Percentiles rank a stretch among this genome's conserved stretches.
These are phyloP conservation scores for Mycena galopus DNA, from an alignment of 768 basidiomycete genomes.

Conservation along the genomic window DNA sequence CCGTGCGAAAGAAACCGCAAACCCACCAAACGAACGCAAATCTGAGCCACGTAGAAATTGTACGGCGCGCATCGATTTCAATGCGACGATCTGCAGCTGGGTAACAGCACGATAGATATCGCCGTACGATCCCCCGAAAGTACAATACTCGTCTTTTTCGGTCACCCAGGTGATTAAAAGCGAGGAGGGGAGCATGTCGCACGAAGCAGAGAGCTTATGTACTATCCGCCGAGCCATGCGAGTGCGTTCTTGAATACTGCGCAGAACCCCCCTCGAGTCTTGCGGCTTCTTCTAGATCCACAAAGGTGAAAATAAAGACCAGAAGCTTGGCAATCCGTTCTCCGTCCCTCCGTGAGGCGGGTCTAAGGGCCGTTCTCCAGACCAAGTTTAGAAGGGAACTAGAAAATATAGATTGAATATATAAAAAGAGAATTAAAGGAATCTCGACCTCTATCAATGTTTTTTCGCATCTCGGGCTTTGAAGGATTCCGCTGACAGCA, in stretches of 20 bases:
- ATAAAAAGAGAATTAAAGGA: too few species aligned
- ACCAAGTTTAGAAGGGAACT: neutral
- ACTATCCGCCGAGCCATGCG: neutral
- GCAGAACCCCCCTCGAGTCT: neutral
- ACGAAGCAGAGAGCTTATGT: neutral
- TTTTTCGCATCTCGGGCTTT: too few species aligned
- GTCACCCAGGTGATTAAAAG: neutral
- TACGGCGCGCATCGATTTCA: neutral
- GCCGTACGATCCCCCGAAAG: neutral
- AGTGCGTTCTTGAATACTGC: neutral
- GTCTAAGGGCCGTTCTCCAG: neutral
- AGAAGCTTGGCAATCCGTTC: neutral
- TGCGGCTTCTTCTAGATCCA: neutral
- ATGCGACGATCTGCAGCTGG: neutral
- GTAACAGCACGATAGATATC: too few species aligned
- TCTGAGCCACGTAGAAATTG: neutral
- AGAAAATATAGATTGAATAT: too few species aligned
- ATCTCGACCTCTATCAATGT: too few species aligned
- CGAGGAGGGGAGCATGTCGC: neutral
- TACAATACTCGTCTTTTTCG: neutral
- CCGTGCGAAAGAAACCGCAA: too few species aligned
- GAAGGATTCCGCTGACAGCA: too few species aligned
- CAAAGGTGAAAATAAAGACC: neutral
- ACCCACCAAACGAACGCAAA: neutral
- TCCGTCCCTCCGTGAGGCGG: neutral